Evolutionary conservation across 306 rosid species (phyloP).

Genomic region (Bauhinia variegata): DNA sequence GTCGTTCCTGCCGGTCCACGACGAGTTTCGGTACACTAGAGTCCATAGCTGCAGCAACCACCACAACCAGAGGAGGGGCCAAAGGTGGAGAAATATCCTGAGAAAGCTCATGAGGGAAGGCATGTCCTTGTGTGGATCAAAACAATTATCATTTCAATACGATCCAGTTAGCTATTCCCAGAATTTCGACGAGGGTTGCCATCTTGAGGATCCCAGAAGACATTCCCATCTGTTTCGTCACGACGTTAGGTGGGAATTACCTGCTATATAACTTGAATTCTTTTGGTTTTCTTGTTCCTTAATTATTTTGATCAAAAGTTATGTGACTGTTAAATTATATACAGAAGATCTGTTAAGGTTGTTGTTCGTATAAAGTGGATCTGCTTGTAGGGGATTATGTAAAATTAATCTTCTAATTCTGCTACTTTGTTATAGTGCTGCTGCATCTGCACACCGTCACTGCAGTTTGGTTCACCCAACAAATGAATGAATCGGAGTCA

Average conservation of each 20-base stretch:
- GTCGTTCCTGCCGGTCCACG: slow-evolving; percentile 53
- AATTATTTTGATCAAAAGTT: no score
- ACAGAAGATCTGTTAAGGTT: no score
- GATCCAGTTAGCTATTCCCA: slow-evolving; percentile 83
- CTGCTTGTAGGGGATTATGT: slow-evolving; percentile 2
- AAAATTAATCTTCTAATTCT: slow-evolving; percentile 14
- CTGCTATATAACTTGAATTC: neutral
- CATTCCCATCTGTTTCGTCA: slow-evolving; percentile 29
- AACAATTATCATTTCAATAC: slow-evolving; percentile 67
- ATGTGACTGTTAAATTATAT: neutral
- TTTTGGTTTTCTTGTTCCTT: neutral
- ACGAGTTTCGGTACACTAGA: slow-evolving; percentile 57
- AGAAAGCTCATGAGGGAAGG: slow-evolving; percentile 57
- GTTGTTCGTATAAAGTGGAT: neutral
- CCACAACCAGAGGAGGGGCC: slow-evolving; percentile 28
- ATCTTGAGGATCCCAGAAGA: slow-evolving; percentile 48
- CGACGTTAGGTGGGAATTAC: slow-evolving; percentile 48
- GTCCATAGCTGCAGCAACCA: slow-evolving; percentile 37
- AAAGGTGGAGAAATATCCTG: slow-evolving; percentile 59
- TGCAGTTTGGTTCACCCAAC: slow-evolving; percentile 24
- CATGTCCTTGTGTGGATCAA: slow-evolving; percentile 47
- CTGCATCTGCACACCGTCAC: neutral
- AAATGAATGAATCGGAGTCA: slow-evolving; percentile 21
- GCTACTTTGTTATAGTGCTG: slow-evolving; percentile 27
- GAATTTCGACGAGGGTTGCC: slow-evolving; percentile 77